Base-by-base conservation (phyloP, 176 grass and related monocot genomes). In the Avena insularis region DNA sequence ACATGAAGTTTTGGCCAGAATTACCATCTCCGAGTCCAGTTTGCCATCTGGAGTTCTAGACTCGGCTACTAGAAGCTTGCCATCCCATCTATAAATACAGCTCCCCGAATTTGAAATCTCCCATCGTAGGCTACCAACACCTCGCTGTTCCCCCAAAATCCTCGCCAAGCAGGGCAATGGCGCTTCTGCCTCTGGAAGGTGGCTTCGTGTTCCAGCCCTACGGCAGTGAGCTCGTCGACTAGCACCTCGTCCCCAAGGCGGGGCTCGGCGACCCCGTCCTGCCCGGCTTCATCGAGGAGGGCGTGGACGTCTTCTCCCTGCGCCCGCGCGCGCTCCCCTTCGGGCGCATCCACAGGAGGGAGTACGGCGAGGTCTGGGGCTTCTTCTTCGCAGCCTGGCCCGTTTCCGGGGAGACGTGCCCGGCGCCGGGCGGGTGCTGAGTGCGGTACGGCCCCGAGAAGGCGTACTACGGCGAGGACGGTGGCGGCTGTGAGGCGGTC, bases 311-410 rank as follows among this genome's bases (percentile, higher is more conserved):
- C 75, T 36, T 78, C 50, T 77, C 50, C 4, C 9, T 54, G 49
- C 55, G 10, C 57, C 78, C 77, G 0, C 54, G 20, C 19, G 35
- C 16, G 55, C 71, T 75, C 71, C 71, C 46, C 71, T 75, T 75
- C 71, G 3, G 6, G 71, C 2, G 0, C 10, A 50, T 15, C 71
- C 71, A 75, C 46, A 75, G 12, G 21, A 75, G 71, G 21, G 4
- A 50, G 6, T 4, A 75, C 21, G 71, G 46, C 12, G 46, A 75
- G 71, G 71, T 75, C 21, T 75, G 71, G 71, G 71, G 71, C n/a
- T 65, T 16, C 78, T 45, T 66, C 79, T 66, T 63, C 43, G 75
- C 31, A 31, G 17, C 17, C 9, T 6, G 12, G 5, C 57, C 38
- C 57, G 78, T n/a, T n/a, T 15, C 15, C 14, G 75, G 9, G 20